Conservation (phyloP, 139 green algal genomes). For the Mesotaenium endlicherianum region DNA sequence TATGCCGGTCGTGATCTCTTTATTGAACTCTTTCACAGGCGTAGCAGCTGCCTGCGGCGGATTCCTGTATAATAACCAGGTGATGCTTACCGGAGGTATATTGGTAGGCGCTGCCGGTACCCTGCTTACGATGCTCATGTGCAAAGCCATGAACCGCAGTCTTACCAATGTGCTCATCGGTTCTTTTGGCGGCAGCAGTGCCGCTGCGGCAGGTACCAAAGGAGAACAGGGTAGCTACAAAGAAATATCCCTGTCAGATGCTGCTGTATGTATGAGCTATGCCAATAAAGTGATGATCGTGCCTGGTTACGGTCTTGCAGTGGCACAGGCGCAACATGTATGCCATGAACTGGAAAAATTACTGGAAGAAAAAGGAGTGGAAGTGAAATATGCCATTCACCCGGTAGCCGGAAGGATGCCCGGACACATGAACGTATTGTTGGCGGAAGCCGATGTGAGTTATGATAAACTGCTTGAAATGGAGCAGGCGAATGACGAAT, state of each 20-base stretch:
- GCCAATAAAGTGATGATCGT: conserved; percentile 75
- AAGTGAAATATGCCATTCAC: conserved; percentile 75
- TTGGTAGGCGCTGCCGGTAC: conserved; percentile 40
- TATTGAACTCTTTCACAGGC: conserved; percentile 44
- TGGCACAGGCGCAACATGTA: conserved; percentile 78
- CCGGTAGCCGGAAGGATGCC: conserved; percentile 84
- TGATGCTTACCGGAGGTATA: conserved; percentile 35
- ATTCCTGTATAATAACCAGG: conserved; percentile 43
- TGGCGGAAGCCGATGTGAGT: conserved; percentile 81
- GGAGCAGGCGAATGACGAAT: conserved; percentile 67
- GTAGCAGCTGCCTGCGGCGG: conserved; percentile 21
- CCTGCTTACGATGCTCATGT: conserved; percentile 53
- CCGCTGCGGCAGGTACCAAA: background rate
- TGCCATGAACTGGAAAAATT: conserved; percentile 62
- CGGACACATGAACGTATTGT: conserved; percentile 92
- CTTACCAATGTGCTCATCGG: conserved; percentile 27
- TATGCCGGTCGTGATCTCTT: conserved; percentile 52
- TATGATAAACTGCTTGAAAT: conserved; percentile 69
- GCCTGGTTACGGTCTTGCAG: conserved; percentile 84
- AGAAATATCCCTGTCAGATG: background rate
- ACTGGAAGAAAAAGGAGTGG: conserved; percentile 26
- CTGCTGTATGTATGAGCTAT: background rate
- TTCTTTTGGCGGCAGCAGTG: background rate
- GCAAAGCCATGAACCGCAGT: conserved; percentile 52
- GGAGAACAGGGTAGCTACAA: background rate